Percentiles rank a stretch among this genome's conserved stretches.
These are phyloP conservation scores for Juglanconis sp. DNA, from an alignment of 2,329 filamentous ascomycete species.

Conservation along the genomic window DNA sequence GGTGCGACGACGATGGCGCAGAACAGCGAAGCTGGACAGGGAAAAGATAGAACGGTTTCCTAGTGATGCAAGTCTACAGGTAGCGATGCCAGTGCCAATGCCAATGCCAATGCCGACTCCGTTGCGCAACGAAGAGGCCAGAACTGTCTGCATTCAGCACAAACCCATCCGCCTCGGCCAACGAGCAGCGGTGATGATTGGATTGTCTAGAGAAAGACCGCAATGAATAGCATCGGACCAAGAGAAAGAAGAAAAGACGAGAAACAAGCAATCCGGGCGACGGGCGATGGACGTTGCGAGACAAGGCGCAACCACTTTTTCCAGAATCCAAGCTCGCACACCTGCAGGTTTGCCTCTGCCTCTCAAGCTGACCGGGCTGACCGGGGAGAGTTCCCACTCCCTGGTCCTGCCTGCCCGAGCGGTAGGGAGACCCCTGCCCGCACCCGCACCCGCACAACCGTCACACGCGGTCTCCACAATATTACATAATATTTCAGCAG, in stretches of 20 bases:
- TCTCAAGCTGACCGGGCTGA: background rate
- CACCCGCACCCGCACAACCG: too few species aligned
- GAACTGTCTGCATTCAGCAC: slow-evolving; percentile 17
- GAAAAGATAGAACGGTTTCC: background rate
- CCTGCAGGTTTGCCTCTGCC: background rate
- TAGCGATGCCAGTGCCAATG: background rate
- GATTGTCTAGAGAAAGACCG: background rate
- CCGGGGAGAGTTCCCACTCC: background rate
- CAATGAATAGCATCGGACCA: background rate
- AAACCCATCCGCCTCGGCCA: slow-evolving; percentile 6
- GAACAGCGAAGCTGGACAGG: background rate
- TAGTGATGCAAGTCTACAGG: background rate
- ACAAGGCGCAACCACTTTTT: background rate
- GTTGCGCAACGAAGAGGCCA: slow-evolving; percentile 17
- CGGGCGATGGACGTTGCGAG: background rate
- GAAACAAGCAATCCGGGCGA: background rate
- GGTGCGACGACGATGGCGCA: background rate
- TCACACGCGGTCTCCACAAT: too few species aligned
- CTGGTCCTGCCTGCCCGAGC: background rate
- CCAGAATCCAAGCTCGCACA: background rate
- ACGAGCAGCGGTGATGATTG: slow-evolving; percentile 1
- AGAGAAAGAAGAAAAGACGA: background rate
- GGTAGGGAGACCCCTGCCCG: background rate
- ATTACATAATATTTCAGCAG: background rate
- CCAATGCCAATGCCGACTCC: slow-evolving; percentile 9